Evolutionary conservation across 495 filamentous ascomycete species (phyloP), one percentile per base, ranked within the genome.

Genomic region (Penicillium macrosclerotiorum): DNA sequence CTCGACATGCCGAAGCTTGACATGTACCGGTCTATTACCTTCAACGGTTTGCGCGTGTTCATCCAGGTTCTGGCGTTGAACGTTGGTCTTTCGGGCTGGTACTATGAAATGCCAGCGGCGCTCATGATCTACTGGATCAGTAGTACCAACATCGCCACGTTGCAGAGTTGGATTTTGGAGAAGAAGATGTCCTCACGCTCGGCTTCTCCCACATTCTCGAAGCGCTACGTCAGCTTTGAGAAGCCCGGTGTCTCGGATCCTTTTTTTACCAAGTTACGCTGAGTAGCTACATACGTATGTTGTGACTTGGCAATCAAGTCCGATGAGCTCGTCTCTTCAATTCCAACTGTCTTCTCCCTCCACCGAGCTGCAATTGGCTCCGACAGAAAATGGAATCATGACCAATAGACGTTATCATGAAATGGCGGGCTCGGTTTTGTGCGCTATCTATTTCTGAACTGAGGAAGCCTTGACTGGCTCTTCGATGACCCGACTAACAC

Each of bases 71-170:
- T 73, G 14, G 63, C 64, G 13, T 18, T 67, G 16, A 59, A 66
- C 24, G 49, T 71, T 27, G 70, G 64, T 3, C 1, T 62, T 7
- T 51, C 65, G 11, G 49, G 56, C 6, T 71, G 45, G 34, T 36
- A 72, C 19, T 45, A 58, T 42, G 53, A 77, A 32, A 53, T 88
- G 41, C 85, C 85, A 3, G 69, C 68, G 20, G 85, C 83, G 1
- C 64, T 90, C 29, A 72, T 89, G 49, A 55, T 90, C 11, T 91
- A 90, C 52, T 91, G 87, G 87, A 72, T 88, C 12, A 69, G 76
- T 0, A 74, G 69, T 49, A 63, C 69, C n/a, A 73, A 67, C 51
- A 37, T 65, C 22, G 71, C 70, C 16, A 72, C 68, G 14, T 20
- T 69, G 17, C 72, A 75, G 49, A 62, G 61, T 5, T 52, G 43